Evolutionary conservation across 140 eudicot genomes (phyloP), one percentile per base, ranked within the genome.

Genomic region (Cichorium intybus): DNA sequence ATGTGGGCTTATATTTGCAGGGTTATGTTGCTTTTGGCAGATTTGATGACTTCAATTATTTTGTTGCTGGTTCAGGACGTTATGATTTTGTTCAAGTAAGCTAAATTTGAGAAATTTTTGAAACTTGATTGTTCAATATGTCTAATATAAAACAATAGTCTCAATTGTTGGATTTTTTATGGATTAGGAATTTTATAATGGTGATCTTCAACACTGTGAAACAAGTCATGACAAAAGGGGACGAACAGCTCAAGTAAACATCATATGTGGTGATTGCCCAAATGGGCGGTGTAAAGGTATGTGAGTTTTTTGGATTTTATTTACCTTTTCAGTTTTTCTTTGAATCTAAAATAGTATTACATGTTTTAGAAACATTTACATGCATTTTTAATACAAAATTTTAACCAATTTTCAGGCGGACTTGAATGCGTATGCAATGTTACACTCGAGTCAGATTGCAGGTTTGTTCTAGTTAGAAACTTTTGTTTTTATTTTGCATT

Each of bases 221-320:
- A 55, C 29, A 68, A 86, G 66, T 77, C 84, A 62, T 73, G 95
- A 84, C 80, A 86, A 89, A 86, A 74, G 85, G 85, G 97, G 96
- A 17, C 97, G 95, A 9, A 82, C 97, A 28, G 86, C 97, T 77
- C 86, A 87, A 84, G 95, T 90, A 62, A 90, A 84, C 65, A 84
- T 90, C 66, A 78, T 84, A 43, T 90, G 97, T 62, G 96, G 97
- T 48, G 85, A 72, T 76, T 90, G 97, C 70, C 94, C 82, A 26
- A 82, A 77, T 80, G 86, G 82, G 20, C 73, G 80, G 62, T 90
- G 97, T 74, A 83, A 76, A 87, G 87, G 97, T 89, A 77, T 33
- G 78, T 78, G 76, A 68, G 16, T 62, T 69, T 24, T 49, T 55
- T n/a, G n/a, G n/a, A n/a, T 11, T 15, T 22, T 43, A 56, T 43